Conservation (phyloP, 2,329 filamentous ascomycete species). For the Fusarium newnesense region DNA sequence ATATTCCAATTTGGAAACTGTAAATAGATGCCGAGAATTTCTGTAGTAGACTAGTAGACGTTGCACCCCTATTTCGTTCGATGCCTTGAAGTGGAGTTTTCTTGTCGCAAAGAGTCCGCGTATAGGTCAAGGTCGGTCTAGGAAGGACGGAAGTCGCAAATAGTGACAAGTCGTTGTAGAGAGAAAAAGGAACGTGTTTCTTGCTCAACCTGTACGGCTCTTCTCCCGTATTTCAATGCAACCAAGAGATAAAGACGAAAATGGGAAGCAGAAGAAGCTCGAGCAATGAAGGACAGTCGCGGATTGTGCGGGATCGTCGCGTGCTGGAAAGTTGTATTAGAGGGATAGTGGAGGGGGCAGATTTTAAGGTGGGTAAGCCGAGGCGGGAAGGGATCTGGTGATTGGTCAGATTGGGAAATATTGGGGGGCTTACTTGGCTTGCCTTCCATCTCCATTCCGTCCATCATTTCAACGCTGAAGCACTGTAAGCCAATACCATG, state of each 20-base stretch:
- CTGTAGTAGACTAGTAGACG: not conserved
- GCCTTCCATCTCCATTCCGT: slow-evolving; percentile 6
- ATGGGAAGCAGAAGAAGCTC: not conserved
- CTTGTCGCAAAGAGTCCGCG: not conserved
- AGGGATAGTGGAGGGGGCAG: slow-evolving; percentile 24
- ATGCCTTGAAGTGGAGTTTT: slow-evolving; percentile 24
- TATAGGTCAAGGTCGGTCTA: not conserved
- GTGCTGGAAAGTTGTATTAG: slow-evolving; percentile 29
- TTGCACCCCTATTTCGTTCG: slow-evolving; percentile 32
- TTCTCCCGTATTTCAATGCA: not conserved
- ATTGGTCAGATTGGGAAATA: slow-evolving; percentile 12
- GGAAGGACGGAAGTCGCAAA: not conserved
- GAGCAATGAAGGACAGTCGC: slow-evolving; percentile 1
- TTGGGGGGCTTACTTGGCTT: not conserved
- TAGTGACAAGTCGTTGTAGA: not conserved
- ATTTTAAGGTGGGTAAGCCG: slow-evolving; percentile 26
- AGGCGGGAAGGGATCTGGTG: slow-evolving; percentile 13
- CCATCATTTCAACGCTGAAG: not conserved
- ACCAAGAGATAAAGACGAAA: not conserved
- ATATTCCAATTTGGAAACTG: not conserved
- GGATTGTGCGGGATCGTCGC: slow-evolving; percentile 37
- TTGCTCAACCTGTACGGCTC: not conserved
- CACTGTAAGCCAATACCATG: not conserved
- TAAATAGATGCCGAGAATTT: not conserved
- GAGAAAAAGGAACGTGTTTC: slow-evolving; percentile 13